These are phyloP conservation scores for Dothideomycetes sp. DNA, from an alignment of 2,329 filamentous ascomycete species.

Conservation along the genomic window DNA sequence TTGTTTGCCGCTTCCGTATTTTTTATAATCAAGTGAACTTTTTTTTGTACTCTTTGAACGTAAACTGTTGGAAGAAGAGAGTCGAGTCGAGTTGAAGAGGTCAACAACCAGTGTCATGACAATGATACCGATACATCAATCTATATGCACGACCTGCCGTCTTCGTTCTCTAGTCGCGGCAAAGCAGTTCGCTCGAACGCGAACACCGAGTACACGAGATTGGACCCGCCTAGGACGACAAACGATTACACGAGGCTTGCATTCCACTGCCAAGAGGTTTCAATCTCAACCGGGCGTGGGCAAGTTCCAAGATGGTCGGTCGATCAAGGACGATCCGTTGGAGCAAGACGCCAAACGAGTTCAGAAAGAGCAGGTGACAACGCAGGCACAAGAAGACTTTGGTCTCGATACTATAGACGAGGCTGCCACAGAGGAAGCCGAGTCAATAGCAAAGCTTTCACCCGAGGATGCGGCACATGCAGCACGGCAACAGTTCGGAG, in stretches of 20 bases:
- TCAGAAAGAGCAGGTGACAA: conserved; percentile 2
- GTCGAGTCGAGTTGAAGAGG: background rate
- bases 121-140: conserved; percentile 8
- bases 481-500: conserved; percentile 66
- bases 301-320: background rate
- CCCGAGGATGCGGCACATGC: conserved; percentile 56
- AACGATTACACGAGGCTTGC: background rate
- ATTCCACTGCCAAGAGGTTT: background rate
- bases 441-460: background rate
- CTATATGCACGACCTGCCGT: conserved; percentile 11
- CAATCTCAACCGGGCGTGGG: background rate
- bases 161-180: conserved; percentile 11
- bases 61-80: background rate
- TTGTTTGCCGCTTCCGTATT: conserved; percentile 9
- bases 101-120: background rate
- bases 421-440: conserved; percentile 29
- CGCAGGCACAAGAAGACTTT: conserved; percentile 8
- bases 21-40: too few relatives aligned
- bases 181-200: conserved; percentile 12
- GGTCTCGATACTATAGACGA: background rate
- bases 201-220: conserved; percentile 3
- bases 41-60: background rate
- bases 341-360: background rate
- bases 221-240: conserved; percentile 4
- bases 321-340: background rate